Percentiles rank a stretch among this genome's conserved stretches.
These are phyloP conservation scores for Wickerhamiella musiphila DNA, from an alignment of 805 yeast species.

Conservation along the genomic window DNA sequence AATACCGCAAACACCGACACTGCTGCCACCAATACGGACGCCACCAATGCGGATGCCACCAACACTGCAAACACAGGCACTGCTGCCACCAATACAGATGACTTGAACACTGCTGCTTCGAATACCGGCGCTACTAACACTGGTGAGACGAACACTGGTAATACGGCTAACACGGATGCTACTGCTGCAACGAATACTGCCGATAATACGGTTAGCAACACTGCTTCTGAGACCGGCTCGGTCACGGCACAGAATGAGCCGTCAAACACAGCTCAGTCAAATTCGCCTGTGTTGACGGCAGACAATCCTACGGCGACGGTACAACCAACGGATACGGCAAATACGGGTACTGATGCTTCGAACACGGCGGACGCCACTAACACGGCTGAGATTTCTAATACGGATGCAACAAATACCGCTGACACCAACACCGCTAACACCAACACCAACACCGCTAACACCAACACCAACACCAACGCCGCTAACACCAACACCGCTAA, in stretches of 20 bases:
- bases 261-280: no score
- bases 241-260: no score
- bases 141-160: conserved; percentile 2
- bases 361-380: background rate
- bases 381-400: background rate
- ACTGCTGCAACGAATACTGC: no score
- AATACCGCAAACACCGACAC: conserved; percentile 8
- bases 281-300: no score
- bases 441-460: background rate
- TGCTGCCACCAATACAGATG: no score
- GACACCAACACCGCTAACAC: background rate
- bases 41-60: no score
- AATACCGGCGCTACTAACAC: conserved; percentile 9
- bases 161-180: background rate
- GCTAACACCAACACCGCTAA: background rate
- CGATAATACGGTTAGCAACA: no score
- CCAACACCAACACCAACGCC: background rate
- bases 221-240: no score
- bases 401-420: background rate
- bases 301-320: no score
- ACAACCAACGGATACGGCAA: no score
- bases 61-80: no score
- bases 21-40: conserved; percentile 3
- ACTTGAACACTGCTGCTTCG: no score
- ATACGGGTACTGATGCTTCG: background rate